Base-by-base conservation (phyloP, 1,284 basidiomycete genomes). In the Ganoderma sp. region DNA sequence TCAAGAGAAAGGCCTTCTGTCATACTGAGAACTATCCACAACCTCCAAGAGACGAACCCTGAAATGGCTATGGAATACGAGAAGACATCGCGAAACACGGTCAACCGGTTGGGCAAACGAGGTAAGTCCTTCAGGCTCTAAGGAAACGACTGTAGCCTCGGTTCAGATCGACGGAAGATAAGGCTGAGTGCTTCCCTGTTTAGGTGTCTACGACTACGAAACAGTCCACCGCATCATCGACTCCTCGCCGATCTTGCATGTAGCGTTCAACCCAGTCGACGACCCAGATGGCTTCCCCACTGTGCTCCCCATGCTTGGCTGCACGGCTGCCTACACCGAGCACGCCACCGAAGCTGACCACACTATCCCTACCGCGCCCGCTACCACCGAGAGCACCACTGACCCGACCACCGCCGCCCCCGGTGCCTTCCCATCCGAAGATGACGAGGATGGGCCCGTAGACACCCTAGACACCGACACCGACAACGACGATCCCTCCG, bases 221-320 rank as follows among this genome's bases (percentile, higher is more conserved):
- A 52, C 48, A 1, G 22, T 52, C 48, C 48, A 52, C 48, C 48
- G 22, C 22, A 52, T 52, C n/a, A 52, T 52, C 48, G 48, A 52
- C n/a, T 52, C 48, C 12, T 52, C 48, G 48, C 22, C 48, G 5
- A 52, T 52, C 48, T 10, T 52, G 10, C 48, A 52, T 12, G 48
- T 52, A 6, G 48, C 22, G 0, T 52, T 52, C 48, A 52, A 52
- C 14, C 48, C 48, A 6, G 48, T 52, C n/a, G 48, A 50, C 48
- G 48, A 52, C 12, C 48, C 48, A 12, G 48, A 52, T 8, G 22
- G 48, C 22, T 52, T 52, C 48, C 48, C 48, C 12, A 14, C 22
- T 10, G 48, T 52, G 48, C 48, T 52, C 48, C 48, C 48, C 48
- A 52, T 52, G 48, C 48, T 50, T 14, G 48, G 48, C 22, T 52